Evolutionary conservation across 2,329 filamentous ascomycete genomes (phyloP), one percentile per base, ranked within the genome.

Genomic region (Mariannaea sp.): DNA sequence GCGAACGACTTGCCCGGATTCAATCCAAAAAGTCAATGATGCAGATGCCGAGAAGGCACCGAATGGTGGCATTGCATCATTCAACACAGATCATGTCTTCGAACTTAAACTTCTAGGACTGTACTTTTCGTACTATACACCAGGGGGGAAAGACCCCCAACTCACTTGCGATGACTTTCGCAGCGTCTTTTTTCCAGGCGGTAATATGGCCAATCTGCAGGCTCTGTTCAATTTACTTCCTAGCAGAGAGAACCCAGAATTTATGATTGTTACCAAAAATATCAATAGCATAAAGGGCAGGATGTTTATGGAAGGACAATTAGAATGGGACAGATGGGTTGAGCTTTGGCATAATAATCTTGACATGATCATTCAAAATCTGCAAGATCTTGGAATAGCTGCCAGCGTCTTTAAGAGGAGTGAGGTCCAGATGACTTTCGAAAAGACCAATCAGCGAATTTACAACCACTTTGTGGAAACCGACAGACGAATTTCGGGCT

Each of bases 91-190:
- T 17, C 51, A 54, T 8, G 27, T 45, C 45, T 54, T 45, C 45
- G 51, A 54, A 16, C 51, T 54, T 27, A 49, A 54, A 19, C 45
- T 54, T 22, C 45, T 54, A 6, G 49, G 45, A 27, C 39, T 49
- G 14, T 54, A 44, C 20, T 54, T 54, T 8, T 39, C 49, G 39
- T 44, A 22, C 2, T 32, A 39, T n/a, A 24, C 49, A 2, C 45
- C 1, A 19, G 45, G 0, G 3, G 43, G 32, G 16, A 32, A 14
- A 5, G 30, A 16, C 26, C 24, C 32, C 2, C 33, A 13, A 27
- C 39, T 54, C 33, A 54, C 51, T 4, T 54, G 45, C 7, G 51
- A 49, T 5, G 45, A 54, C 20, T 54, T 54, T 9, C 19, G 44
- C 5, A 7, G 26, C 6, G 39, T 54, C 14, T 54, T 54, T 9